Evolutionary conservation across 495 filamentous ascomycete genomes (phyloP).

Genomic region (Glutinoglossum americanum): DNA sequence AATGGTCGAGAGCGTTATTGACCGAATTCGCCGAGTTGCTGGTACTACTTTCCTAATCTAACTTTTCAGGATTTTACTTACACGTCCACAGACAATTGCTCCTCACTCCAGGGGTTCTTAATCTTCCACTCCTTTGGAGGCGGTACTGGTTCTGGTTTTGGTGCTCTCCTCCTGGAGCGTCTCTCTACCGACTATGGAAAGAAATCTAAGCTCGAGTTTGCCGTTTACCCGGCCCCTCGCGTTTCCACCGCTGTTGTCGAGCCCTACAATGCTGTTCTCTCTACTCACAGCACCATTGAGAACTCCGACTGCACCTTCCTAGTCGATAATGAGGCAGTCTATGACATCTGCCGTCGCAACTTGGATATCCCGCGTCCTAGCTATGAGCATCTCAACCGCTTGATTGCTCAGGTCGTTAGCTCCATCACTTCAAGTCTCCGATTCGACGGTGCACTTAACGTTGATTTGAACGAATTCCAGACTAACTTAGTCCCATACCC

Average conservation of each 20-base stretch:
- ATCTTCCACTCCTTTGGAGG: slow-evolving; percentile 91
- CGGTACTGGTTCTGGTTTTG: slow-evolving; percentile 80
- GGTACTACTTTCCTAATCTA: slow-evolving; percentile 23
- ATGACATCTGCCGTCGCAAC: slow-evolving; percentile 79
- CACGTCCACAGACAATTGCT: slow-evolving; percentile 53
- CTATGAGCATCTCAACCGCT: slow-evolving; percentile 73
- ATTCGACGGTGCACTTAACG: slow-evolving; percentile 79
- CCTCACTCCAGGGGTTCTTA: slow-evolving; percentile 73
- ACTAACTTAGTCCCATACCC: slow-evolving; percentile 85
- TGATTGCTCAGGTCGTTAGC: slow-evolving; percentile 78
- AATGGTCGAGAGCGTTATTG: slow-evolving; percentile 61
- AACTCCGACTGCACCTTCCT: slow-evolving; percentile 86
- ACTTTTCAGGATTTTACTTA: not conserved
- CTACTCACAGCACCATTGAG: slow-evolving; percentile 84
- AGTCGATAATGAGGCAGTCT: slow-evolving; percentile 84
- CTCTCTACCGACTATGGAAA: slow-evolving; percentile 78
- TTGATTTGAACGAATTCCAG: slow-evolving; percentile 88
- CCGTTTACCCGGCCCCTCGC: slow-evolving; percentile 69
- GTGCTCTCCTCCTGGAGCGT: slow-evolving; percentile 68
- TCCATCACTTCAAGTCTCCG: slow-evolving; percentile 79
- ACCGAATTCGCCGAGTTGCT: slow-evolving; percentile 64
- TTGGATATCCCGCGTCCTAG: slow-evolving; percentile 69
- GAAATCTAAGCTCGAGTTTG: slow-evolving; percentile 89
- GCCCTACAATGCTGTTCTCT: slow-evolving; percentile 82
- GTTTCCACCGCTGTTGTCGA: slow-evolving; percentile 78